Base-by-base conservation (phyloP, 495 filamentous ascomycete species). In the Penicillium argentinense region DNA sequence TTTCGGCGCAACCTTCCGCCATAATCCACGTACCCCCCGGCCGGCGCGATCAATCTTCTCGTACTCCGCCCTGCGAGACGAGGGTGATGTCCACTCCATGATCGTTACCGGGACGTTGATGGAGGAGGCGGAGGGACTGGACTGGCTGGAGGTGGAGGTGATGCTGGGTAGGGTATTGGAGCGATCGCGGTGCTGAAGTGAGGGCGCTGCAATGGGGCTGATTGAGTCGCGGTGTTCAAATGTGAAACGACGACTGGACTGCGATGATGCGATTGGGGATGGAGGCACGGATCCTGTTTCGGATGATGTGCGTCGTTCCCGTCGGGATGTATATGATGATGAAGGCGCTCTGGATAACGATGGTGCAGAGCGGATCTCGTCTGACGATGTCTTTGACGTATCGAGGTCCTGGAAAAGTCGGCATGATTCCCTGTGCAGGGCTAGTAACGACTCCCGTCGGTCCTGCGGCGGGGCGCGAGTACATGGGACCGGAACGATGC, bases 21-120 rank as follows among this genome's bases (percentile, higher is more conserved):
- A 73, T 5, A 76, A 45, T 4, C 74, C 72, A 0, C 74, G 67
- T 5, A 76, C 53, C 5, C 74, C 74, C 8, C 63, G 62, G 43
- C 62, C 72, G n/a, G 71, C 68, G 0, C 68, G 71, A 56, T 78
- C 72, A 44, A 78, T 78, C 34, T 75, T 70, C 34, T 74, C 62
- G 33, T 78, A 78, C 43, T 78, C 72, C 22, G 59, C 64, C 6
- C 73, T 56, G 14, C 74, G 72, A 8, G 73, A 76, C 11, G 70
- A 67, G 7, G 66, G 60, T 0, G 71, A 71, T 2, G 73, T 78
- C 74, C 74, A 78, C 48, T 76, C 72, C 49, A 76, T 76, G 3
- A 74, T 64, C 13, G 74, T 76, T 12, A 65, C 61, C 38, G 70
- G 64, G 30, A 69, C 54, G 21, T 68, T 51, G 23, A 66, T 57